These are phyloP conservation scores for Cyclotella distinguenda DNA, from an alignment of 108 stramenopile species.

Conservation along the genomic window DNA sequence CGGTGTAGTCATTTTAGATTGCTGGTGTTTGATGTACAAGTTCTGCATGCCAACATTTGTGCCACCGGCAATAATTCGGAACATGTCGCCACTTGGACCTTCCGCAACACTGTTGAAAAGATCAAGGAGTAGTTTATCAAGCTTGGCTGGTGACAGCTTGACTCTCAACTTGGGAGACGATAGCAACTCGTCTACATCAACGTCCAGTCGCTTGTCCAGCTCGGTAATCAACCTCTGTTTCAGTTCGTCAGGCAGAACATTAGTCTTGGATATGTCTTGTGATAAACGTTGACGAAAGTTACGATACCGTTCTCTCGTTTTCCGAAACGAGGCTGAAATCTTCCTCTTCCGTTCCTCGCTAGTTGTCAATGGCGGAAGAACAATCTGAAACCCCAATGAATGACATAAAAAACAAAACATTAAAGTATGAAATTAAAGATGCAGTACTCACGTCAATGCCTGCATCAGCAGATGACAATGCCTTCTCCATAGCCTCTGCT, in stretches of 20 bases:
- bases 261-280: conserved; percentile 67
- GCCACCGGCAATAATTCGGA: conserved; percentile 79
- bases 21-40: conserved; percentile 65
- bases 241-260: conserved; percentile 67
- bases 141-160: conserved; percentile 85
- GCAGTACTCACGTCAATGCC: conserved; percentile 65
- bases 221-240: conserved; percentile 64
- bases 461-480: conserved; percentile 51
- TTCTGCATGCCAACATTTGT: conserved; percentile 71
- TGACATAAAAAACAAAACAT: background rate
- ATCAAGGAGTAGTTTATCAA: conserved; percentile 75
- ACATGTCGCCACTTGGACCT: conserved; percentile 73
- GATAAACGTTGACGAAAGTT: conserved; percentile 66
- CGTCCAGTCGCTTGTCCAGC: conserved; percentile 77
- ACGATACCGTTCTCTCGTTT: conserved; percentile 59
- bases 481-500: conserved; percentile 62
- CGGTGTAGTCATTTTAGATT: conserved; percentile 20
- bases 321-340: conserved; percentile 50
- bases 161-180: conserved; percentile 72
- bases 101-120: conserved; percentile 66
- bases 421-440: background rate
- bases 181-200: conserved; percentile 74
- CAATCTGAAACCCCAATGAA: conserved; percentile 44
- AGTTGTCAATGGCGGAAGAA: conserved; percentile 66
- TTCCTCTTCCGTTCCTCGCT: conserved; percentile 52